These are phyloP conservation scores for Sporopachydermia lactativora DNA, from an alignment of 805 yeast genomes.

Conservation along the genomic window DNA sequence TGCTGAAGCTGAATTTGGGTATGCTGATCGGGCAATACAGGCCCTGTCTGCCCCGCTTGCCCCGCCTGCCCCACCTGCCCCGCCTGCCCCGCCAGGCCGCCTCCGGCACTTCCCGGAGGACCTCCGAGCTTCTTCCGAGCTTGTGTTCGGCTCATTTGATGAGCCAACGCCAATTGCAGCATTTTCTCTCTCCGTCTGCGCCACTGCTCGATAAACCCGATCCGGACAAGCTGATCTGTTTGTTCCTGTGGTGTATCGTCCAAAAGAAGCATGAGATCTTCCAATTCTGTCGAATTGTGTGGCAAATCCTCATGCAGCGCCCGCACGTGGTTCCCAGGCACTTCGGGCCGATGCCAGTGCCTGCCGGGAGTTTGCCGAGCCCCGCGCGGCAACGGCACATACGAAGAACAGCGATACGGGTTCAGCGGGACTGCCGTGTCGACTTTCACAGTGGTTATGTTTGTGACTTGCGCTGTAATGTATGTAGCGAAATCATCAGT, in stretches of 20 bases:
- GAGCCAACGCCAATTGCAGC: constrained; percentile 18
- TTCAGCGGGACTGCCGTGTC: constrained; percentile 62
- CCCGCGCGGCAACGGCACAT: not conserved
- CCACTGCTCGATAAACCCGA: constrained; percentile 80
- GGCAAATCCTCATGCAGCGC: constrained; percentile 53
- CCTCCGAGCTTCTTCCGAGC: constrained; percentile 1
- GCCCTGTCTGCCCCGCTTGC: not conserved
- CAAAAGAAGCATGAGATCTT: constrained; percentile 72
- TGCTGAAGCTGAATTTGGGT: not conserved
- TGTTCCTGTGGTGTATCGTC: constrained; percentile 32
- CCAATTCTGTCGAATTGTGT: constrained; percentile 76
- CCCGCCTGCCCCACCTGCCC: not conserved
- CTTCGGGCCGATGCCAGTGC: not conserved
- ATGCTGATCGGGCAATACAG: not conserved
- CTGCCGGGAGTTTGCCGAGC: not conserved
- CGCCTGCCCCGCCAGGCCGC: not conserved
- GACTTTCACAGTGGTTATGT: constrained; percentile 64
- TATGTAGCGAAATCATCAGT: constrained; percentile 67
- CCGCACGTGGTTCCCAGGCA: constrained; percentile 14
- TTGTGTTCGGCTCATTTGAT: constrained; percentile 1
- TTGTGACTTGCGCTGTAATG: constrained; percentile 79
- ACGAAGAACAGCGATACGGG: constrained; percentile 27
- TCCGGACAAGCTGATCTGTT: constrained; percentile 61
- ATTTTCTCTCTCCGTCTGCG: constrained; percentile 49
- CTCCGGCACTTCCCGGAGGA: no score